A percentile compares a stretch with the other conserved stretches of the same genome.
Evolutionary conservation across 1,284 basidiomycete species (phyloP).

Genomic region (Ceratobasidium theobromae): DNA sequence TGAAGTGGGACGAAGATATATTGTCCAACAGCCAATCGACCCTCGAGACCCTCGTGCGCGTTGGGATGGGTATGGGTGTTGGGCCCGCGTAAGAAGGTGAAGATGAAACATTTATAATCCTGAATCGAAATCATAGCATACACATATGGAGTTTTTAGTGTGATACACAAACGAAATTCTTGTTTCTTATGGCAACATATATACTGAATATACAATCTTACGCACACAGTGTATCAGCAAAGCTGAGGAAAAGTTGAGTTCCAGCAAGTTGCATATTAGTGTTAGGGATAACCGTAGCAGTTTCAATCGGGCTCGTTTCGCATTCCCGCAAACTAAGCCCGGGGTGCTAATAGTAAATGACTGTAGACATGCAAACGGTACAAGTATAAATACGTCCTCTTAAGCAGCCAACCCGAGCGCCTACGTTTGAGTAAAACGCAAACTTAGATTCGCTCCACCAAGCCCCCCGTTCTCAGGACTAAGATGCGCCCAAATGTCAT

Average conservation of each 20-base stretch:
- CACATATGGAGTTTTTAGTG: neutral
- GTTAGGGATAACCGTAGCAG: no score
- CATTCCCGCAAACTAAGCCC: no score
- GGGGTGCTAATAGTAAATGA: no score
- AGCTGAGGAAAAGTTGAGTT: neutral
- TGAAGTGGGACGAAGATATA: slow-evolving; percentile 92
- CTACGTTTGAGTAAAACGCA: no score
- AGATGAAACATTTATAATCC: slow-evolving; percentile 8
- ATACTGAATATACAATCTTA: neutral
- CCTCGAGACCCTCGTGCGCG: slow-evolving; percentile 85
- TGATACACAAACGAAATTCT: neutral
- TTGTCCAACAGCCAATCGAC: slow-evolving; percentile 77
- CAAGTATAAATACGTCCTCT: no score
- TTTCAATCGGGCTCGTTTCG: no score
- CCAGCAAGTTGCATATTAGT: neutral
- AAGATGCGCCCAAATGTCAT: no score
- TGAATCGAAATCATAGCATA: slow-evolving; percentile 2
- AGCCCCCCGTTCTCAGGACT: no score
- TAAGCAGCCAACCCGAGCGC: no score
- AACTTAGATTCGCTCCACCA: no score
- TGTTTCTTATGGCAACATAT: neutral
- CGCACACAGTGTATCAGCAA: neutral
- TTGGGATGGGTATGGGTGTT: slow-evolving; percentile 79
- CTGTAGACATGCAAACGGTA: no score
- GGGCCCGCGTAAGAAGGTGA: neutral